A percentile compares a stretch with the other conserved stretches of the same genome.
These are phyloP conservation scores for Hypericum perforatum DNA, from an alignment of 345 rosid species.

Conservation along the genomic window DNA sequence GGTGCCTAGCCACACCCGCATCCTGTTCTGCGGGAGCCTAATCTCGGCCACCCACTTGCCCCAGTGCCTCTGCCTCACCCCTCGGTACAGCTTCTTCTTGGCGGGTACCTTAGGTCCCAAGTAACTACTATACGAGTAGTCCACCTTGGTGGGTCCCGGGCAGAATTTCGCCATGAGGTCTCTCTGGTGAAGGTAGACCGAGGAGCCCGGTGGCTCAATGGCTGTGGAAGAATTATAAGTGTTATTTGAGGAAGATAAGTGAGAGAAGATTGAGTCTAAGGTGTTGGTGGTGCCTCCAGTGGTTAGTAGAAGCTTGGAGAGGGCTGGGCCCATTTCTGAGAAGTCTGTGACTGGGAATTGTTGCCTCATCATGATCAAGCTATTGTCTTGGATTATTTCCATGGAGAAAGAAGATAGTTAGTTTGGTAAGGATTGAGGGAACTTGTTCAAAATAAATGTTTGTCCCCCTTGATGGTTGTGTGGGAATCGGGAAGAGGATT, in stretches of 20 bases:
- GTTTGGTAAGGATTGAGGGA: not conserved
- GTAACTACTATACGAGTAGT: conserved; percentile 11
- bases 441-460: not conserved
- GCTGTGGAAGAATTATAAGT: not conserved
- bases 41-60: conserved; percentile 99
- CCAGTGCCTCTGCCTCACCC: conserved; percentile 98
- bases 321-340: conserved; percentile 40
- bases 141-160: conserved; percentile 31
- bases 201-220: conserved; percentile 56
- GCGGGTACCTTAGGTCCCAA: conserved; percentile 13
- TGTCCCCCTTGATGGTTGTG: not conserved
- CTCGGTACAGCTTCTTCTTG: conserved; percentile 85
- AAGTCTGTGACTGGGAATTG: conserved; percentile 12
- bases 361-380: not conserved
- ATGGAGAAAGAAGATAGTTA: not conserved
- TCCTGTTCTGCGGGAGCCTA: conserved; percentile 88
- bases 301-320: conserved; percentile 63
- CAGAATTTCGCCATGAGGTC: conserved; percentile 58
- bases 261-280: conserved; percentile 78
- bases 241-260: conserved; percentile 23
- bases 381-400: conserved; percentile 36
- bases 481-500: not conserved
- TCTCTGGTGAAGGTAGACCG: conserved; percentile 80
- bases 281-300: conserved; percentile 53
- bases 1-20: conserved; percentile 93